Evolutionary conservation across 129 eudicot genomes (phyloP).

Genomic region (Arctium lappa): DNA sequence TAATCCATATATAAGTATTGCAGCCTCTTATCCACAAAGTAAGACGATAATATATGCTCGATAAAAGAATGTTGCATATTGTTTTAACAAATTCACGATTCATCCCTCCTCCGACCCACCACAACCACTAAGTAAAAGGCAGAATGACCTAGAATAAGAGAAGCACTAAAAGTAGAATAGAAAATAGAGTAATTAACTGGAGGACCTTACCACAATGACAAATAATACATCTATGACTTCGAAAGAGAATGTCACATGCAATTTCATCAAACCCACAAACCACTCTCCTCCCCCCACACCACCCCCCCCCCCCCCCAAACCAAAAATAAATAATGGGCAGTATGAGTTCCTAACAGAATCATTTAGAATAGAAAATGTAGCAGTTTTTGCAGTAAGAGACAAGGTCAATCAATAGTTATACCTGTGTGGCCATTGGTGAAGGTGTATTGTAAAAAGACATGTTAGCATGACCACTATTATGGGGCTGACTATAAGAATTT

Average conservation of each 20-base stretch:
- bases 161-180: not conserved
- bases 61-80: not conserved
- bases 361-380: not conserved
- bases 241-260: not conserved
- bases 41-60: not conserved
- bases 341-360: not conserved
- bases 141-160: not conserved
- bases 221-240: not conserved
- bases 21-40: not conserved
- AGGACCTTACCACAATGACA: not conserved
- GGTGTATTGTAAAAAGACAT: conserved; percentile 80
- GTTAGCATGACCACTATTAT: conserved; percentile 56
- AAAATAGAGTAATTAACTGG: not conserved
- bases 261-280: not conserved
- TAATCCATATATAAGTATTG: not conserved
- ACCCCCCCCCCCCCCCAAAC: not conserved
- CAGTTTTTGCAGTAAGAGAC: not conserved
- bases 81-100: not conserved
- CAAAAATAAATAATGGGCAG: not conserved
- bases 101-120: not conserved
- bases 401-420: conserved; percentile 9
- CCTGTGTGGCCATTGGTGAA: conserved; percentile 95
- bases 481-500: conserved; percentile 36
- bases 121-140: not conserved
- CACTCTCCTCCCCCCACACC: no score